Conservation (phyloP, 768 basidiomycete species). For the Kwoniella europaea region DNA sequence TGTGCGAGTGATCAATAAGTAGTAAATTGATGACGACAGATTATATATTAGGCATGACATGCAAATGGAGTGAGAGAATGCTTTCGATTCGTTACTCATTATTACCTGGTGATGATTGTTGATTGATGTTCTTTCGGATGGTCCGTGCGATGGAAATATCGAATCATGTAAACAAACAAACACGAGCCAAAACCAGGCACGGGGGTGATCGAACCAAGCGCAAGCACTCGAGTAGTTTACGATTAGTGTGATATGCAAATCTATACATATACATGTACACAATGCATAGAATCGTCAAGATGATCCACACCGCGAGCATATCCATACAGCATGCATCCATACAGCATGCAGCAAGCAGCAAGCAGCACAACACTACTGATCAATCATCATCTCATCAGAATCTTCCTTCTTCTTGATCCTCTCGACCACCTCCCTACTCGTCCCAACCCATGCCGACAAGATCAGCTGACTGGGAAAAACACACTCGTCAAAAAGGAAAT, state of each 20-base stretch:
- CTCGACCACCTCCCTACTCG: constrained; percentile 30
- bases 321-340: background rate
- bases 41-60: background rate
- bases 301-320: background rate
- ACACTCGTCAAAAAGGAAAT: background rate
- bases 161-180: constrained; percentile 17
- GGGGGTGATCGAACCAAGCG: constrained; percentile 8
- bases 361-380: background rate
- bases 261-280: background rate
- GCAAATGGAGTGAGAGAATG: background rate
- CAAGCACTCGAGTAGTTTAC: background rate
- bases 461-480: background rate
- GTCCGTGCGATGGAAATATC: background rate
- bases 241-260: background rate
- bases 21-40: too few relatives aligned
- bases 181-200: constrained; percentile 9
- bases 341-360: background rate
- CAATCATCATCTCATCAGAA: constrained; percentile 29
- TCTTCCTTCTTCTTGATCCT: constrained; percentile 37
- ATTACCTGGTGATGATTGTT: background rate
- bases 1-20: too few relatives aligned
- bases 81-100: background rate
- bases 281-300: background rate
- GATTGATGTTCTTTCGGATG: constrained; percentile 6
- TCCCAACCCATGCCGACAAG: too few relatives aligned